These are phyloP conservation scores for Aureobasidium melanogenum DNA, from an alignment of 2,329 filamentous ascomycete species.

Conservation along the genomic window DNA sequence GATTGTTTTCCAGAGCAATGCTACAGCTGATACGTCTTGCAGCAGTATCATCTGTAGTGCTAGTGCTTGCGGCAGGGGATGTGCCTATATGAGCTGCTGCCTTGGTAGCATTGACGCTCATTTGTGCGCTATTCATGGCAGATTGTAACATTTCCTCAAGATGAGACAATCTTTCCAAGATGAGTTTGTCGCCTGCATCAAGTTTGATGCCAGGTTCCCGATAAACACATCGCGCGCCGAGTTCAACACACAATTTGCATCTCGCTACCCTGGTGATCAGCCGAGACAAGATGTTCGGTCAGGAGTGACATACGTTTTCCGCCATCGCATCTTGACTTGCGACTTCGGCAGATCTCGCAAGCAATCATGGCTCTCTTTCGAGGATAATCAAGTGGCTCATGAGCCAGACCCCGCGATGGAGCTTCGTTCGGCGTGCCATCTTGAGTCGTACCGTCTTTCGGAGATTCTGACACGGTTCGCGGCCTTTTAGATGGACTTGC, in stretches of 20 bases:
- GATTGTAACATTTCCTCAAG: constrained; percentile 74
- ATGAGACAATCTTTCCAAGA: constrained; percentile 65
- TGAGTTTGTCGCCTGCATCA: constrained; percentile 78
- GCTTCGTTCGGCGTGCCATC: neutral
- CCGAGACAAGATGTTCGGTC: neutral
- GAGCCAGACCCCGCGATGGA: neutral
- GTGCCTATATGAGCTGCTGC: neutral
- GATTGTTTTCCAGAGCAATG: constrained; percentile 15
- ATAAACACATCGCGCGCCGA: constrained; percentile 76
- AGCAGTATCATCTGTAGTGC: constrained; percentile 26
- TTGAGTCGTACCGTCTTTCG: neutral
- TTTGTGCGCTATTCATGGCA: constrained; percentile 7
- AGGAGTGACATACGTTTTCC: constrained; percentile 12
- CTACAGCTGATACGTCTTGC: constrained; percentile 11
- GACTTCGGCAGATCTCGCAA: constrained; percentile 25
- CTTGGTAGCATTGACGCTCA: neutral
- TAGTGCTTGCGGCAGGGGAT: constrained; percentile 36
- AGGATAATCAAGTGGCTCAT: constrained; percentile 25
- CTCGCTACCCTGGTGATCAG: constrained; percentile 51
- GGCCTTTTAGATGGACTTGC: constrained; percentile 4
- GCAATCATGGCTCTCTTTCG: constrained; percentile 26
- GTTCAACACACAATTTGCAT: constrained; percentile 73
- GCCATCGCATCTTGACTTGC: constrained; percentile 27
- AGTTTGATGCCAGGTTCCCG: constrained; percentile 80
- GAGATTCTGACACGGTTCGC: constrained; percentile 2